phyloP scores from a whole-genome alignment of 495 filamentous ascomycete species.

The Hyaloscypha hepaticicola region DNA sequence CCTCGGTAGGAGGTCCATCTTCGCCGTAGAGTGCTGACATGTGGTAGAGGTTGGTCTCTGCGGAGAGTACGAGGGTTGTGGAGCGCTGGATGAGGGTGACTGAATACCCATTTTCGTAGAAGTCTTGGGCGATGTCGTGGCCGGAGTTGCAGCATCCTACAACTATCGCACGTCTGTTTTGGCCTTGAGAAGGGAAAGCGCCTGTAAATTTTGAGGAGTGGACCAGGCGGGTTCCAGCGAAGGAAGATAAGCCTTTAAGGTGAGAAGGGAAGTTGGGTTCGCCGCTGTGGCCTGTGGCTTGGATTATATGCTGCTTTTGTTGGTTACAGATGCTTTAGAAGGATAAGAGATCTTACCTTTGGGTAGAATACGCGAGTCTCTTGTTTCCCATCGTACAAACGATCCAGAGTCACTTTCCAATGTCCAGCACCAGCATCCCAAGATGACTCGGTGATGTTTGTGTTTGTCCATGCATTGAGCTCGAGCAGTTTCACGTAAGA shows the following conservation, averaged over 20 bases:
- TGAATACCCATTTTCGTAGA: conserved; percentile 74
- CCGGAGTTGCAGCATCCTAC: conserved; percentile 80
- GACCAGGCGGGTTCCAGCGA: conserved; percentile 59
- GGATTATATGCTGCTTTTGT: conserved; percentile 51
- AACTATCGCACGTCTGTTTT: conserved; percentile 67
- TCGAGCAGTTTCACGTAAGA: conserved; percentile 62
- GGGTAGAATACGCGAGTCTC: conserved; percentile 56
- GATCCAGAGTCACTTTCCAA: conserved; percentile 57
- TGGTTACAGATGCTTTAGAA: neutral
- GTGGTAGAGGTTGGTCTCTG: conserved; percentile 43
- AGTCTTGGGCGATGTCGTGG: conserved; percentile 84
- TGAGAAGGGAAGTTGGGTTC: conserved; percentile 58
- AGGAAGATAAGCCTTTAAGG: conserved; percentile 42
- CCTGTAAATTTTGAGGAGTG: conserved; percentile 69
- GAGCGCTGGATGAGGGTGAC: conserved; percentile 84
- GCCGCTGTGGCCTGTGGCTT: conserved; percentile 65
- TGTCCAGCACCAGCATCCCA: conserved; percentile 48
- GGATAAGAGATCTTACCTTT: conserved; percentile 28
- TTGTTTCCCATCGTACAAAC: conserved; percentile 43
- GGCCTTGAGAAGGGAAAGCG: conserved; percentile 38
- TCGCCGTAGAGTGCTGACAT: conserved; percentile 57
- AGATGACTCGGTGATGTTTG: conserved; percentile 42
- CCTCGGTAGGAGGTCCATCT: conserved; percentile 56
- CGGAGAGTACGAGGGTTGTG: conserved; percentile 67
- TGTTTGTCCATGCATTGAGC: conserved; percentile 62